Base-by-base conservation (phyloP, 2,329 filamentous ascomycete genomes). In the Fusarium compactum region DNA sequence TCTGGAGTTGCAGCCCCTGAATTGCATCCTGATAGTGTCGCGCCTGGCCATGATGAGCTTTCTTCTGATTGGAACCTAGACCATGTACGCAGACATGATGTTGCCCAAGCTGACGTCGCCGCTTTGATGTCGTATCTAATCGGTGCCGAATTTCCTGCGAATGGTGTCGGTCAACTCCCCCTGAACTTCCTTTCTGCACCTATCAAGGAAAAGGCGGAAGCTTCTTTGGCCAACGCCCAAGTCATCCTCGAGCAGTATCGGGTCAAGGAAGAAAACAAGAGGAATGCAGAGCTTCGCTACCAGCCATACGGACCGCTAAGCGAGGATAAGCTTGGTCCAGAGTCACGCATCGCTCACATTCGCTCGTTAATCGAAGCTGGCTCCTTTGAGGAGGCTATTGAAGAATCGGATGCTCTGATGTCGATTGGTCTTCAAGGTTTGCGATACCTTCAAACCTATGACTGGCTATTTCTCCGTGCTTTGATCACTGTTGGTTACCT, bases 361-460 rank as follows among this genome's bases (percentile, higher is more conserved):
- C 85, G 88, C 65, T 78, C 83, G 12, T 81, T 94, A 10, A 95
- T 98, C 57, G 83, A 88, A 16, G 81, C 82, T 12, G 90, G 87
- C 10, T 84, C 87, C 47, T 90, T 90, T 69, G 90, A 95, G 60
- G 88, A 93, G 72, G 93, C 95, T 3, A 97, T 98, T 73, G 84
- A 89, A 61, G 88, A 92, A 74, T 94, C 93, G 2, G 90, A 92
- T 44, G 87, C 90, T 29, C 85, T 99, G 16, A 92, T 98, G 65
- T 87, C 91, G 63, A 82, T 93, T 53, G 91, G 90, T 3, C 85
- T 99, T 2, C 88, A 94, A 66, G 96, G 96, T 10, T 83, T 99
- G 65, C 89, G 96, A 53, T 99, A 99, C 78, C 86, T 99, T 27
- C 96, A 99, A 80, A 99, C 95, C 0, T 99, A 99, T 76, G 96